Conservation (phyloP, 139 green algal genomes). For the Zygnema circumcarinatum region DNA sequence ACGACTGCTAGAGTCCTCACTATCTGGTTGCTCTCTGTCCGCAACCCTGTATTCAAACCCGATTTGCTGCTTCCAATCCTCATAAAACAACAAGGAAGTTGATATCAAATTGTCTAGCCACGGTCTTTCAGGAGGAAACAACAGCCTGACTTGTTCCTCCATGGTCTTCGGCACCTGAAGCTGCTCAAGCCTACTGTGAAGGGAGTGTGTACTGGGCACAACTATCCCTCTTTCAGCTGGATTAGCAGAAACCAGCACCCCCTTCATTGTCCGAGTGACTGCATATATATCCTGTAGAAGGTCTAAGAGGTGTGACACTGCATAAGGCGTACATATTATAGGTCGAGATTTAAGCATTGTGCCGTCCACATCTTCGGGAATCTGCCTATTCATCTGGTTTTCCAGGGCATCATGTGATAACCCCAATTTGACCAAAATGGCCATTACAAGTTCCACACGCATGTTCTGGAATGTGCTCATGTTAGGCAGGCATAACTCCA, state of each 20-base stretch:
- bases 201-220: neutral
- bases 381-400: neutral
- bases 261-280: slow-evolving; percentile 13
- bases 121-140: neutral
- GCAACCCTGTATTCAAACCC: neutral
- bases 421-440: neutral
- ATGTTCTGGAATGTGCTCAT: neutral
- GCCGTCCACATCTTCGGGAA: neutral
- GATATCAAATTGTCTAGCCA: slow-evolving; percentile 16
- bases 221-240: neutral
- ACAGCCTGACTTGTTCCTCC: neutral
- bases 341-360: neutral
- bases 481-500: neutral
- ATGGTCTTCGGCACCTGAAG: neutral
- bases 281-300: slow-evolving; percentile 12
- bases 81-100: neutral
- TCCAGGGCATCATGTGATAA: neutral
- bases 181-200: neutral
- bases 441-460: neutral
- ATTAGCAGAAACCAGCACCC: neutral
- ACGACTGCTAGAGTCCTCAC: neutral
- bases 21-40: neutral
- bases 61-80: neutral
- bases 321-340: neutral
- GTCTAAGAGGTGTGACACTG: neutral